These are phyloP conservation scores for Aspergillus nomiae DNA, from an alignment of 2,329 filamentous ascomycete genomes.

Conservation along the genomic window DNA sequence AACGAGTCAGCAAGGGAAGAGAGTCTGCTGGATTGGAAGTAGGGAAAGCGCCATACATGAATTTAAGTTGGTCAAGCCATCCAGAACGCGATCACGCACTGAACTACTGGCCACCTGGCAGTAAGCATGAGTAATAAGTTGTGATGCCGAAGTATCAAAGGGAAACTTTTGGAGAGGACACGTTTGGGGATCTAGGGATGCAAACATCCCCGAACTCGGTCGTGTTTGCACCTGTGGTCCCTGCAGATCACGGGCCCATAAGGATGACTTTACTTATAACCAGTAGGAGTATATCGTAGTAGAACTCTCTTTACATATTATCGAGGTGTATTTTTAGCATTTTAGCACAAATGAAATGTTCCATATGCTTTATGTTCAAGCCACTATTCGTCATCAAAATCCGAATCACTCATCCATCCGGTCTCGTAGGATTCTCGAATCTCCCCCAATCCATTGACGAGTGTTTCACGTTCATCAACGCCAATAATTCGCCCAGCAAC, in stretches of 20 bases:
- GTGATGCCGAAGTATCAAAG: slow-evolving; percentile 10
- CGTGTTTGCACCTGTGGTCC: slow-evolving; percentile 21
- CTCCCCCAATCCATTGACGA: slow-evolving; percentile 79
- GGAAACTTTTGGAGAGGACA: slow-evolving; percentile 23
- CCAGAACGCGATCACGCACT: slow-evolving; percentile 25
- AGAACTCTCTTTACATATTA: not conserved
- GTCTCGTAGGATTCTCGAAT: slow-evolving; percentile 88
- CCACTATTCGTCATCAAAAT: slow-evolving; percentile 44
- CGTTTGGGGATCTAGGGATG: slow-evolving; percentile 22
- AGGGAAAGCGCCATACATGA: not conserved
- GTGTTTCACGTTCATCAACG: slow-evolving; percentile 77
- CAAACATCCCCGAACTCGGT: slow-evolving; percentile 16
- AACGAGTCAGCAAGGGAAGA: slow-evolving; percentile 1
- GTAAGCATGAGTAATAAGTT: slow-evolving; percentile 21
- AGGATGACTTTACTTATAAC: not conserved
- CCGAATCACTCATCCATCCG: slow-evolving; percentile 74
- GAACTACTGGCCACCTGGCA: slow-evolving; percentile 37
- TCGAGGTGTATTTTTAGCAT: not conserved
- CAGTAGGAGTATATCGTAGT: not conserved
- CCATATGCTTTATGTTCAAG: slow-evolving; percentile 1
- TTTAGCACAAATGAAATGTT: not conserved
- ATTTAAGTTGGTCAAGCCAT: slow-evolving; percentile 28
- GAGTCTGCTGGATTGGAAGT: not conserved
- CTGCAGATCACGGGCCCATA: slow-evolving; percentile 5
- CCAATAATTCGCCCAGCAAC: slow-evolving; percentile 64